Percentiles rank a stretch among this genome's conserved stretches.
phyloP scores from a whole-genome alignment of 2,329 filamentous ascomycete species.

The Tolypocladium paradoxum region DNA sequence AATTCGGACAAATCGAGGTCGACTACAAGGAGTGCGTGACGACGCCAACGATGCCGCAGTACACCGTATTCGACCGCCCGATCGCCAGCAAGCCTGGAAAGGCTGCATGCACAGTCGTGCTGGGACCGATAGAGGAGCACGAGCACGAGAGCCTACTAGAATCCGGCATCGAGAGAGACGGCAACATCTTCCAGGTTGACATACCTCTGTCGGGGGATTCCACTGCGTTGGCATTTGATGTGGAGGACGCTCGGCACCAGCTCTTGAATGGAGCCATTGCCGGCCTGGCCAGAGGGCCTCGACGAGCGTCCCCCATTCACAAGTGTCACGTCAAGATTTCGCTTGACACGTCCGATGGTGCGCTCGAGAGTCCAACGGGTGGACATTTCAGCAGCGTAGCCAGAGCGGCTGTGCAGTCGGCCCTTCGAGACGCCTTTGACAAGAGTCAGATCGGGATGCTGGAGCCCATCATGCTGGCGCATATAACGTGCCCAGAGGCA shows the following conservation, averaged over 20 bases:
- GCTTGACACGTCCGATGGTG: constrained; percentile 52
- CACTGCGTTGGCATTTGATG: constrained; percentile 38
- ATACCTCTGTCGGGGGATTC: constrained; percentile 37
- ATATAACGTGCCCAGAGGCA: constrained; percentile 75
- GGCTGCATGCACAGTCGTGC: constrained; percentile 59
- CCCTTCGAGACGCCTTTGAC: constrained; percentile 52
- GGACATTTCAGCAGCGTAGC: constrained; percentile 55
- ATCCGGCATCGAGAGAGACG: constrained; percentile 46
- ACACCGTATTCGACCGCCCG: constrained; percentile 62
- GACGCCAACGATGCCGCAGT: constrained; percentile 41
- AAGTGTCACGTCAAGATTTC: constrained; percentile 60
- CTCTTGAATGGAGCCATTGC: constrained; percentile 74
- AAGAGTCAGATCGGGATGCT: constrained; percentile 54
- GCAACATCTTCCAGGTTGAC: constrained; percentile 55
- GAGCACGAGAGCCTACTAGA: constrained; percentile 26
- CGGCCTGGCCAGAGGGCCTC: constrained; percentile 74
- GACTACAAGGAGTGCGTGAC: constrained; percentile 83
- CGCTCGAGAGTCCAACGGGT: constrained; percentile 48
- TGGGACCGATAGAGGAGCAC: constrained; percentile 48
- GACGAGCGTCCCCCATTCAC: constrained; percentile 70
- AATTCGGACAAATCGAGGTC: constrained; percentile 88
- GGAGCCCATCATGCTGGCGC: constrained; percentile 87
- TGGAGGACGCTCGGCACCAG: constrained; percentile 40
- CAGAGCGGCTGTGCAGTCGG: constrained; percentile 53
- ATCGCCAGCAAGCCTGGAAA: constrained; percentile 72